Conservation (phyloP, 225 moss, liverwort and hornwort species). For the Bryum argenteum region DNA sequence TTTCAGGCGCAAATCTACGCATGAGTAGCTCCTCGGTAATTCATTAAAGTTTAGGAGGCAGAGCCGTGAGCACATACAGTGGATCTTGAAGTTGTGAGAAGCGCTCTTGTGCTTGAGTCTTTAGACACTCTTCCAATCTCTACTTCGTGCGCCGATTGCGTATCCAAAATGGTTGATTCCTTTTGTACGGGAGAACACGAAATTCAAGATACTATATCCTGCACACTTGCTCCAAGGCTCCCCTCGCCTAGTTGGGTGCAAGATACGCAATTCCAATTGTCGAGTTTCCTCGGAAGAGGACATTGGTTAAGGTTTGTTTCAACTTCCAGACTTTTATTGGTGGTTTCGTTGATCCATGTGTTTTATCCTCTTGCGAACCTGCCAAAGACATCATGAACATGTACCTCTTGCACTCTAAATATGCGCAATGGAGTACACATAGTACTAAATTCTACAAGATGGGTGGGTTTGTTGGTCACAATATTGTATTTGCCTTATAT, state of each 20-base stretch:
- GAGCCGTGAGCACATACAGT: conserved; percentile 59
- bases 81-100: conserved; percentile 68
- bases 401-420: not conserved
- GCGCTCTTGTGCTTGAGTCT: conserved; percentile 61
- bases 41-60: conserved; percentile 53
- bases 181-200: conserved; percentile 64
- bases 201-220: conserved; percentile 62
- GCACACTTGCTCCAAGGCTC: conserved; percentile 57
- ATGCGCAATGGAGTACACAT: conserved; percentile 7
- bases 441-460: conserved; percentile 9
- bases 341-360: not conserved
- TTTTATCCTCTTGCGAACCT: conserved; percentile 10
- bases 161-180: conserved; percentile 52
- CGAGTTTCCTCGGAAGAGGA: conserved; percentile 31
- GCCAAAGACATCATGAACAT: not conserved
- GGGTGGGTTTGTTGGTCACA: not conserved
- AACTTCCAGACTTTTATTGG: not conserved
- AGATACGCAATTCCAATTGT: conserved; percentile 38
- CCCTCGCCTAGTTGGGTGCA: conserved; percentile 77
- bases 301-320: conserved; percentile 47
- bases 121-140: conserved; percentile 40
- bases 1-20: conserved; percentile 48
- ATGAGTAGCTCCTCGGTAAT: conserved; percentile 41
- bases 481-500: not conserved
- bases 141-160: conserved; percentile 65